Evolutionary conservation across 1,139 yeast genomes (phyloP).

Genomic region (Tardiomyces depauwii): DNA sequence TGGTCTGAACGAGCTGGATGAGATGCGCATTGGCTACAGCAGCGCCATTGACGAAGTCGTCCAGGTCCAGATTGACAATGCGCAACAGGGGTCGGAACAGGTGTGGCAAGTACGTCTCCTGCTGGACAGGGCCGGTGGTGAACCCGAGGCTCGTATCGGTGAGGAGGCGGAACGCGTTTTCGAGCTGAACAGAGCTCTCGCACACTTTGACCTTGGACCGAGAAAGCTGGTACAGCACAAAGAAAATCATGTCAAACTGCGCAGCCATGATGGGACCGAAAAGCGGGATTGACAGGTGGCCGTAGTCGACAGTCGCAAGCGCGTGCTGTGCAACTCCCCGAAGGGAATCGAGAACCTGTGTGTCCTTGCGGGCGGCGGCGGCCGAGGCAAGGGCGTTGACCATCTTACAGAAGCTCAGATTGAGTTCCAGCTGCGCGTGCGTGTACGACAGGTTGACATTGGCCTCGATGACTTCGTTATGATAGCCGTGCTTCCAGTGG

Average conservation of each 20-base stretch:
- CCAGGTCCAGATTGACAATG: conserved; percentile 18
- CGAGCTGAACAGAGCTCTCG: background rate
- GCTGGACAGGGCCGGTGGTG: background rate
- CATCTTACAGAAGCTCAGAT: conserved; percentile 8
- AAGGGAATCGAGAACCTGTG: background rate
- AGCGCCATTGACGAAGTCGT: conserved; percentile 7
- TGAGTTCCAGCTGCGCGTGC: conserved; percentile 52
- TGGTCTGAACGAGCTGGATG: conserved; percentile 15
- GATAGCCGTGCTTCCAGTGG: conserved; percentile 39
- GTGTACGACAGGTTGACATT: conserved; percentile 55
- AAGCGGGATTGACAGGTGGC: conserved; percentile 4
- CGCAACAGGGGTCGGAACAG: conserved; percentile 16
- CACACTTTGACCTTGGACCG: background rate
- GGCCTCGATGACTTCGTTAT: conserved; percentile 45
- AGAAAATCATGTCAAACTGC: conserved; percentile 9
- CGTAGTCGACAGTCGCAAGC: background rate
- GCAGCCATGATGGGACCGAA: conserved; percentile 4
- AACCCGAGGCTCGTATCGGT: background rate
- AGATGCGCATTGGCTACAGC: conserved; percentile 6
- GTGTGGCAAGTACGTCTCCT: background rate
- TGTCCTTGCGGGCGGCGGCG: background rate
- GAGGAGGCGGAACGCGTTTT: background rate
- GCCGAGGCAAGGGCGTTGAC: conserved; percentile 12
- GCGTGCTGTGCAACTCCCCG: conserved; percentile 2
- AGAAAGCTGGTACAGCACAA: conserved; percentile 6